Percentiles rank a stretch among this genome's conserved stretches.
phyloP scores from a whole-genome alignment of 805 yeast species.

The Saccharomyces cerevisiae region DNA sequence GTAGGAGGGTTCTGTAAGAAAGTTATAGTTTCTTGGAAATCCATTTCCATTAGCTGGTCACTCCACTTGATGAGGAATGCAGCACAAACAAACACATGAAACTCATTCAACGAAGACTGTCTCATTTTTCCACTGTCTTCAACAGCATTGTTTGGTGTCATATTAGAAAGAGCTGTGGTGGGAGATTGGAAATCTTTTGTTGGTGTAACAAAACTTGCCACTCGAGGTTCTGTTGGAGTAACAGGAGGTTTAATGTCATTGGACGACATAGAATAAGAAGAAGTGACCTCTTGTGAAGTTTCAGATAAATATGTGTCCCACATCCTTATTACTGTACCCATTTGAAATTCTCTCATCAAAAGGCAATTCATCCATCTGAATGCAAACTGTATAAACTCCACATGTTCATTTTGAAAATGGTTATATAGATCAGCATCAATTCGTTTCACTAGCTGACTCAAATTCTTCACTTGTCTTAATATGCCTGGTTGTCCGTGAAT shows the following conservation, averaged over 20 bases:
- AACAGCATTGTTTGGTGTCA: constrained; percentile 6
- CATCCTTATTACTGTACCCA: constrained; percentile 77
- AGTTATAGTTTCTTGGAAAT: constrained; percentile 88
- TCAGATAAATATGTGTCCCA: constrained; percentile 93
- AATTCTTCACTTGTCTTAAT: constrained; percentile 76
- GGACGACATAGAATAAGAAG: constrained; percentile 6
- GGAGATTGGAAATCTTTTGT: constrained; percentile 1
- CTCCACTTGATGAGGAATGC: constrained; percentile 90
- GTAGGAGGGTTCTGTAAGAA: constrained; percentile 90
- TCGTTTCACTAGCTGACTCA: constrained; percentile 67
- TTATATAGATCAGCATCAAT: constrained; percentile 66
- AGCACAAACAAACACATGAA: constrained; percentile 95
- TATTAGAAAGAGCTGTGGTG: constrained; percentile 6
- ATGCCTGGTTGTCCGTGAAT: constrained; percentile 98
- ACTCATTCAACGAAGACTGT: constrained; percentile 51
- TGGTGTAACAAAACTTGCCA: constrained; percentile 17
- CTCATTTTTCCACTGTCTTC: constrained; percentile 14
- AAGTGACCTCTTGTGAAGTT: constrained; percentile 37
- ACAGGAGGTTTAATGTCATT: constrained; percentile 13
- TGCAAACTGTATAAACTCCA: constrained; percentile 92
- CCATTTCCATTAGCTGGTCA: constrained; percentile 68
- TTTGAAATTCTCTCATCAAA: constrained; percentile 84
- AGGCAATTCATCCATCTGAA: constrained; percentile 99
- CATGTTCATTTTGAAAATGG: constrained; percentile 72
- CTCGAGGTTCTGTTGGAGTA: constrained; percentile 17